Evolutionary conservation across 2,329 filamentous ascomycete species (phyloP).

Genomic region (Dendryphion nanum): DNA sequence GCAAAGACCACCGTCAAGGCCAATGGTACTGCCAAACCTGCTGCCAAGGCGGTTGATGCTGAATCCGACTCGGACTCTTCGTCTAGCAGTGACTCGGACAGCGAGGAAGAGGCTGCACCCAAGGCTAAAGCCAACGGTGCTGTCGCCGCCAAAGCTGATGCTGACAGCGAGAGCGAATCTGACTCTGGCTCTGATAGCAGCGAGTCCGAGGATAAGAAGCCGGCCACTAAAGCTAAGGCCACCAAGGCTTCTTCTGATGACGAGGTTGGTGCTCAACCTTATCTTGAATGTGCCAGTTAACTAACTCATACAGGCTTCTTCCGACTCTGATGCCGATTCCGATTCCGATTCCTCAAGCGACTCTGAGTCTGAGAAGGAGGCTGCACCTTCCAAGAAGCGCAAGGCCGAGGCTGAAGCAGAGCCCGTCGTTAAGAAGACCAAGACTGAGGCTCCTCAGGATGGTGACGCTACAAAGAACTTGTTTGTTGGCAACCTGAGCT

Average conservation of each 20-base stretch:
- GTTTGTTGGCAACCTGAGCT: conserved; percentile 87
- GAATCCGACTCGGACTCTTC: conserved; percentile 18
- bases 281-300: conserved; percentile 12
- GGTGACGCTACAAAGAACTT: conserved; percentile 62
- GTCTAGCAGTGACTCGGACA: conserved; percentile 17
- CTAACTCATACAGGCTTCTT: conserved; percentile 24
- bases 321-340: conserved; percentile 36
- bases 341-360: conserved; percentile 22
- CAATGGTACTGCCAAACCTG: conserved; percentile 30
- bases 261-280: conserved; percentile 14
- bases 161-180: conserved; percentile 36
- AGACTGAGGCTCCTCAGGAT: conserved; percentile 49
- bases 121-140: conserved; percentile 33
- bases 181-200: conserved; percentile 28
- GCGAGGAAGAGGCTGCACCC: conserved; percentile 35
- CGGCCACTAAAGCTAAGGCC: conserved; percentile 14
- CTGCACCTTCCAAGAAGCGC: conserved; percentile 61
- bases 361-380: conserved; percentile 21
- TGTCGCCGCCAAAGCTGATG: conserved; percentile 37
- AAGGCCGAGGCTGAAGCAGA: conserved; percentile 58
- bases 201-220: conserved; percentile 27
- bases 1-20: conserved; percentile 36
- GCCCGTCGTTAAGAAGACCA: conserved; percentile 64
- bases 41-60: conserved; percentile 24
- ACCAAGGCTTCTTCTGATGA: no score